Evolutionary conservation across 108 stramenopile genomes (phyloP), one percentile per base, ranked within the genome.

Genomic region (Nitzschia palea): DNA sequence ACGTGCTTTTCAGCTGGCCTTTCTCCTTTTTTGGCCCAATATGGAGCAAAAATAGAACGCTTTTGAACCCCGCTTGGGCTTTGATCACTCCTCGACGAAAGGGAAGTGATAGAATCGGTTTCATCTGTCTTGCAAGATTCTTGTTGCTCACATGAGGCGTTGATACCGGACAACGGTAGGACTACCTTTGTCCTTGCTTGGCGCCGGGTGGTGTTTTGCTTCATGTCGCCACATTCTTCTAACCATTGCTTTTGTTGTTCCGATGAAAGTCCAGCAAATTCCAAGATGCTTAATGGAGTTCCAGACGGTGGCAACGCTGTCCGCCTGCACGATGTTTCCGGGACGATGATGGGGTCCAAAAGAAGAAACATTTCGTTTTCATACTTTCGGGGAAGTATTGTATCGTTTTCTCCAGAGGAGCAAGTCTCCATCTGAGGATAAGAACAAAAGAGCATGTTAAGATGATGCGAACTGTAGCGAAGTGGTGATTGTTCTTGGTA

Each of bases 31-130:
- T 31, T 55, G 28, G 54, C 28, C 57, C 57, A 59, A 22, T 59
- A 59, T 18, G 18, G 6, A 18, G n/a, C 33, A 59, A 59, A 59
- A 12, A 59, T 59, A 3, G 57, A 59, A 18, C 57, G 57, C n/a
- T 48, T 8, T 8, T 8, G 10, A 40, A 40, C 37, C 37, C 37
- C 14, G 8, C 14, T 14, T 14, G 37, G 10, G 14, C 37, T 14
- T 10, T 40, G 10, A 14, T 10, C 14, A 40, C 10, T 40, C 8
- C 37, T 40, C 37, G 37, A 40, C 10, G 10, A 6, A 6, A 40
- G 10, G 37, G 37, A 40, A 10, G 37, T 40, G 37, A 20, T 5
- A 20, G 47, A 48, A 18, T 48, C 47, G 4, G 47, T 48, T 48
- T 48, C 47, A 10, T 18, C 47, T 18, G 47, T 48, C 9, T 20